Base-by-base conservation (phyloP, 257 asterid genomes). In the Coffea eugenioides region DNA sequence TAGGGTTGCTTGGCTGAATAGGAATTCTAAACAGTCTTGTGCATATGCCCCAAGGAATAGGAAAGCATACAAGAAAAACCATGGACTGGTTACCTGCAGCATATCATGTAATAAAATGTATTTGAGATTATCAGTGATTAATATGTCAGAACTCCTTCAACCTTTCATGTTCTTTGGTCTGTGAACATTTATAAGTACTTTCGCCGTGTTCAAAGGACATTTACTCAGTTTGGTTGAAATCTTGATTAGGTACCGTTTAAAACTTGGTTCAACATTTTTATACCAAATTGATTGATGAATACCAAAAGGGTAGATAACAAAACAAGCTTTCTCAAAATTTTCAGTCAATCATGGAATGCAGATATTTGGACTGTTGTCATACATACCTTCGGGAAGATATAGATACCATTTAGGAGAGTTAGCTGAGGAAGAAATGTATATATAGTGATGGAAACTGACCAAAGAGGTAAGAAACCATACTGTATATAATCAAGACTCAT, bases 321-420 rank as follows among this genome's bases (percentile, higher is more conserved):
- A 49, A 49, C 13, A 49, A 7, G 52, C 7, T 49, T 49, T 49
- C 52, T 1, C 12, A 49, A 49, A 8, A 7, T 1, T 49, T 49
- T 49, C 52, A 49, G 13, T 6, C 10, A 49, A 2, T 49, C 65
- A 20, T 21, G 23, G 10, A 57, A 61, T 23, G 31, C 25, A 9
- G 4, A 23, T 9, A 0, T 61, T 61, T 61, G 34, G 9, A 23
- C 3, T 21, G 23, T 57, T 18, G 65, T 1, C 23, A 1, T 54
- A 27, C 15, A n/a, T 86, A 91, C 97, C 94, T 90, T 88, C 5
- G 98, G 97, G 70, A 93, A 90, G 82, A 92, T 75, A 79, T 83
- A 21, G 72, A 81, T 59, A 31, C 77, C 78, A 46, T 84, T 86
- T 82, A 93, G 88, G 83, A 93, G 83, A 70, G 88, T 36, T 2